phyloP scores from a whole-genome alignment of 2,329 filamentous ascomycete species.

The Lachnellula hyalina region DNA sequence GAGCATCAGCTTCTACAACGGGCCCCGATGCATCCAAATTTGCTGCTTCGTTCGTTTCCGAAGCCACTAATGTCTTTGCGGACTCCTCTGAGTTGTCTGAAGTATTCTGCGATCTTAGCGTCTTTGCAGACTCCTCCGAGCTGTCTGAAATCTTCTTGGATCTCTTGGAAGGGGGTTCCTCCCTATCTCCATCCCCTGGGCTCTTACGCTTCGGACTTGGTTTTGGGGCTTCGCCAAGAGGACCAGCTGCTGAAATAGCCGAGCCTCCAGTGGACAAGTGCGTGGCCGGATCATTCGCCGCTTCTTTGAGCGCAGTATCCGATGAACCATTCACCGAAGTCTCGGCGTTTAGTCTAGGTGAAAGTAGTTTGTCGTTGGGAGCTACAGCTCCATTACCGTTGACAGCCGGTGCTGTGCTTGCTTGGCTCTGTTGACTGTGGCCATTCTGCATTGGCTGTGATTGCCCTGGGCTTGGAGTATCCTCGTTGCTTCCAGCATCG shows the following conservation, averaged over 20 bases:
- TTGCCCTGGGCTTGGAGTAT: slow-evolving; percentile 11
- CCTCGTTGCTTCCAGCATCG: slow-evolving; percentile 14
- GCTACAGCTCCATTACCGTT: slow-evolving; percentile 4
- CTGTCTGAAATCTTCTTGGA: neutral
- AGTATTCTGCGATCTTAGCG: neutral
- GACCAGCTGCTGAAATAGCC: neutral
- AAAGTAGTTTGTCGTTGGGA: slow-evolving; percentile 1
- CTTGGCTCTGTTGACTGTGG: slow-evolving; percentile 4
- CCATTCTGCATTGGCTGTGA: slow-evolving; percentile 12
- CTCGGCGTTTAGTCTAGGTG: neutral
- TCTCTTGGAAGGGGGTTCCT: slow-evolving; percentile 10
- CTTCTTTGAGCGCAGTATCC: slow-evolving; percentile 23
- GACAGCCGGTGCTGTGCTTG: slow-evolving; percentile 2
- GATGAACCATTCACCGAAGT: slow-evolving; percentile 5
- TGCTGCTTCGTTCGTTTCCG: too few relatives aligned
- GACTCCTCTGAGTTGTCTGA: slow-evolving; percentile 6
- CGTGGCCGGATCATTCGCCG: slow-evolving; percentile 26
- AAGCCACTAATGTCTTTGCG: neutral
- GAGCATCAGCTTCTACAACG: neutral
- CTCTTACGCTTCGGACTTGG: slow-evolving; percentile 16
- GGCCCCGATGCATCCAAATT: too few relatives aligned
- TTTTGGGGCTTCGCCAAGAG: neutral
- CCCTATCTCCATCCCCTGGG: neutral
- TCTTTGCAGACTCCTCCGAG: too few relatives aligned
- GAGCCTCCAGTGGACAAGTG: slow-evolving; percentile 14